These are phyloP conservation scores for Aegle marmelos DNA, from an alignment of 345 rosid genomes.

Conservation along the genomic window DNA sequence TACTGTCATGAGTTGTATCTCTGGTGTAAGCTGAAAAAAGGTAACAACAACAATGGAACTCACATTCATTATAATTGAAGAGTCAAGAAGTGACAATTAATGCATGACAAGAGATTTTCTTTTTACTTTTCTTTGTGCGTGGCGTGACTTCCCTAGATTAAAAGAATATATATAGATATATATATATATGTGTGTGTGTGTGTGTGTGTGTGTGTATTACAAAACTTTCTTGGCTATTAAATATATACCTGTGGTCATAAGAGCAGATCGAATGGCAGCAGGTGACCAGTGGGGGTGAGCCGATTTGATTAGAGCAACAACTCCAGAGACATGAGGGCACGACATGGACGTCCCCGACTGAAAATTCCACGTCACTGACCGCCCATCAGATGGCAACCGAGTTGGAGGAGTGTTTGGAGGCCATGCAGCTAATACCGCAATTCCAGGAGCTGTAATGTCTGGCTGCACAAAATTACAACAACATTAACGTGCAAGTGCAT, in stretches of 20 bases:
- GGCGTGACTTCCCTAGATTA: too few relatives aligned
- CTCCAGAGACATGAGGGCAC: slow-evolving; percentile 71
- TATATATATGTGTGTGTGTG: accelerated
- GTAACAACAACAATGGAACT: background rate
- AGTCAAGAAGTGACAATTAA: too few relatives aligned
- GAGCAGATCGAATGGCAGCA: slow-evolving; percentile 65
- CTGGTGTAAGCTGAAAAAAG: slow-evolving; percentile 30
- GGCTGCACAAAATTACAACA: slow-evolving; percentile 36
- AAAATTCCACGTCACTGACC: slow-evolving; percentile 52
- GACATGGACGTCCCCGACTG: slow-evolving; percentile 78
- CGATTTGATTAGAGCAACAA: slow-evolving; percentile 59
- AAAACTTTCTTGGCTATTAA: too few relatives aligned
- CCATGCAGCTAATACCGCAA: slow-evolving; percentile 72
- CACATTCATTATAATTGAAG: too few relatives aligned
- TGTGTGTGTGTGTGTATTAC: too few relatives aligned
- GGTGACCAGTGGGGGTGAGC: slow-evolving; percentile 71
- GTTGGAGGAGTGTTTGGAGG: slow-evolving; percentile 57
- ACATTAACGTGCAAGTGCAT: too few relatives aligned
- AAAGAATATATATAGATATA: too few relatives aligned
- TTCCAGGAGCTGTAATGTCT: slow-evolving; percentile 67
- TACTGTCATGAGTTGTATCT: slow-evolving; percentile 31
- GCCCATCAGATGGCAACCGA: slow-evolving; percentile 20
- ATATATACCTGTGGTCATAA: slow-evolving; percentile 44
- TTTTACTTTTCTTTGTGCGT: too few relatives aligned
- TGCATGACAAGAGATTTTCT: too few relatives aligned